phyloP scores from a whole-genome alignment of 1,139 yeast species.

The Yamadazyma pseudoaaseri region DNA sequence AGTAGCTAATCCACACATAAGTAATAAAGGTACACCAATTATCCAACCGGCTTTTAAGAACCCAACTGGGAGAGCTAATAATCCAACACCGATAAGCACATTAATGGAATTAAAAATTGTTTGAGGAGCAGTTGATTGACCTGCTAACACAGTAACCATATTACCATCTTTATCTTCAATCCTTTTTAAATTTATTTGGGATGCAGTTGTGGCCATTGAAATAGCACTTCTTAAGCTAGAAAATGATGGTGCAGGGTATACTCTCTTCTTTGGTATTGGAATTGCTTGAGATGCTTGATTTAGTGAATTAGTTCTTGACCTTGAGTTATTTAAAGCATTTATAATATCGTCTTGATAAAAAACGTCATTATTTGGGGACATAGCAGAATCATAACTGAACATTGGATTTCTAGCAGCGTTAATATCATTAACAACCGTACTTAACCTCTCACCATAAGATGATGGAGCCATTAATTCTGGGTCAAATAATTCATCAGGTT shows the following conservation, averaged over 20 bases:
- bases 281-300: slow-evolving; percentile 16
- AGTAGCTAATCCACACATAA: slow-evolving; percentile 40
- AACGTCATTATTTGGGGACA: slow-evolving; percentile 27
- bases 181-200: slow-evolving; percentile 58
- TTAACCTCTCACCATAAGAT: slow-evolving; percentile 59
- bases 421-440: slow-evolving; percentile 48
- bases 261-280: slow-evolving; percentile 22
- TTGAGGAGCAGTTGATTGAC: slow-evolving; percentile 66
- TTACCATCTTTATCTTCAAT: slow-evolving; percentile 75
- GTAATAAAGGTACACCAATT: slow-evolving; percentile 37
- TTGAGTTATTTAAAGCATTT: slow-evolving; percentile 24
- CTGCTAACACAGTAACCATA: slow-evolving; percentile 70
- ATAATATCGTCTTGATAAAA: slow-evolving; percentile 42
- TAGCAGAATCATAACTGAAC: slow-evolving; percentile 18
- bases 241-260: slow-evolving; percentile 32
- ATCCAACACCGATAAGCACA: slow-evolving; percentile 49
- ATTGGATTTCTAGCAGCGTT: slow-evolving; percentile 24
- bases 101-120: slow-evolving; percentile 49
- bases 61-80: slow-evolving; percentile 50
- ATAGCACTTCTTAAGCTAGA: slow-evolving; percentile 36
- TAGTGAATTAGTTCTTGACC: slow-evolving; percentile 32
- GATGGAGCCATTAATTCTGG: slow-evolving; percentile 73
- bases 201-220: slow-evolving; percentile 44
- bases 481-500: slow-evolving; percentile 54
- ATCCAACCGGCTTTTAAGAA: slow-evolving; percentile 48